Evolutionary conservation across 2,329 filamentous ascomycete genomes (phyloP), one percentile per base, ranked within the genome.

Genomic region (Chlorencoelia australis): DNA sequence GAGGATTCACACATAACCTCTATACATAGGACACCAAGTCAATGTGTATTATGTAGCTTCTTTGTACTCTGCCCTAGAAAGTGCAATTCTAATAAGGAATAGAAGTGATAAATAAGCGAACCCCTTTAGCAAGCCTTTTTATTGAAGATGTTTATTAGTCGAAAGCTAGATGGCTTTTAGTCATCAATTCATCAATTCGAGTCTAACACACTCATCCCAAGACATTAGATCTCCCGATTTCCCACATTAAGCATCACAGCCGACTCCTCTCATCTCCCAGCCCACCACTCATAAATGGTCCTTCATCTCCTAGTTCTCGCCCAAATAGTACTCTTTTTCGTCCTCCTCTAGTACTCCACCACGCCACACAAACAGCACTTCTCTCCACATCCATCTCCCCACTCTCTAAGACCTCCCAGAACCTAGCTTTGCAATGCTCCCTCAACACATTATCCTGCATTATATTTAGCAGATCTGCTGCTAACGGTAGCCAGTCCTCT

Each of bases 381-480:
- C 78, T 66, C 47, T 81, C 74, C 18, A 81, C 69, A 59, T 83
- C 79, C 75, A 85, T 81, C 54, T 82, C 79, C 2, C 79, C 79
- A 43, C 67, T 68, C 32, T 55, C 53, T 9, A 84, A 48, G 2
- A 75, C 67, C 41, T 81, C 74, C 79, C 79, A 85, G 48, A 82
- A 76, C 35, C 78, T 63, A 41, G 69, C 65, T 44, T 71, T 70
- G 38, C 77, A 78, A 28, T 63, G 57, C 27, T 71, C 65, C 24
- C 69, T 64, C 68, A 79, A 77, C 3, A 50, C 54, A 2, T 58
- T 51, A 40, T 78, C 70, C 5, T 65, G 50, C n/a, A 82, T 65
- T 2, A 55, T 56, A 37, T 75, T 73, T 21, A 82, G 59, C 13
- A 80, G 58, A 13, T 73, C 65, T 0, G 76, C 78, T 11, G 71